Base-by-base conservation (phyloP, 2,329 filamentous ascomycete genomes). In the Metarhizium sp. region DNA sequence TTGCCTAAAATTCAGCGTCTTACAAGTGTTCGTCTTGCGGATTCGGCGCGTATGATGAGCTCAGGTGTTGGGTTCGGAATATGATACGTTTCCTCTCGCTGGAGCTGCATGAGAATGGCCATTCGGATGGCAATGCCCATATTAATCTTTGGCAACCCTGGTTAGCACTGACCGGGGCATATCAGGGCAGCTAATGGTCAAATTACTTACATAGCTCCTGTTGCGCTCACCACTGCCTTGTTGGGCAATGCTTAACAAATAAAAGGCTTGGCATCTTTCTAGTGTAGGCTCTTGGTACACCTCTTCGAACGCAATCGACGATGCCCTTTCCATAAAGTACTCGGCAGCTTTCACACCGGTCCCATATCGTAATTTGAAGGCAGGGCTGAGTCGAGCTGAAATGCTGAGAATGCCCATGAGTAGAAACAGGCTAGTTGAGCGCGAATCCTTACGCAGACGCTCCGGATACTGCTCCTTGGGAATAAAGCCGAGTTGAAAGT, bases 401-500 rank as follows among this genome's bases (percentile, higher is more conserved):
- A 83, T 74, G 60, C 78, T 79, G 34, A 84, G 73, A 51, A 84
- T 76, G 57, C 75, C 73, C 11, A 82, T 69, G 20, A 83, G 68
- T 29, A 83, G 71, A 56, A 84, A 84, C 20, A 77, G 70, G 64
- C 75, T 79, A 59, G 79, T 69, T n/a, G 75, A 75, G 14, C 69
- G 70, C 32, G 72, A 70, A 54, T 80, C 72, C 4, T 71, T 71
- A 43, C 68, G 70, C n/a, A 84, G 68, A 6, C 71, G 71, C 29
- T 73, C 67, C 1, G 73, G 69, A 53, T 82, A 81, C 52, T 73
- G 67, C 29, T 76, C 69, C 65, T 80, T 81, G 5, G 76, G 77
- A 38, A 83, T 78, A 61, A 84, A 84, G 29, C 80, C 78, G 6
- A 83, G 74, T 64, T 84, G 80, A 59, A 82, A 82, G 62, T 80